Evolutionary conservation across 352 stramenopile genomes (phyloP).

Genomic region (Pythium diclinum): DNA sequence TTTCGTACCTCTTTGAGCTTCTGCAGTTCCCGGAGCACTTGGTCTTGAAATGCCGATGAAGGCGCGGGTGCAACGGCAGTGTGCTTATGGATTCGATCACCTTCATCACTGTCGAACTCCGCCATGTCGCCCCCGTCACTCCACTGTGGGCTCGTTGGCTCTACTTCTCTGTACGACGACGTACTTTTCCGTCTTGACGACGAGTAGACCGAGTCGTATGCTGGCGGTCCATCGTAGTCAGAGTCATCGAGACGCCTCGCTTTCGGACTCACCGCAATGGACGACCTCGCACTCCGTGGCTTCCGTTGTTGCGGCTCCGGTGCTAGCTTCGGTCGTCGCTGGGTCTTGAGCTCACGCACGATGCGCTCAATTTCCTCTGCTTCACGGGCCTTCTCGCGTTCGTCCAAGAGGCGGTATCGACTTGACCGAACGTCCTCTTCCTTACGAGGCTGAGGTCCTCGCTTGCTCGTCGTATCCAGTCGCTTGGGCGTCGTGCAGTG

Average conservation of each 20-base stretch:
- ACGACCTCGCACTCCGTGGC: not conserved
- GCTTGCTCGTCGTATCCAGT: not conserved
- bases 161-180: not conserved
- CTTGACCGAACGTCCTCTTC: constrained; percentile 21
- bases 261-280: constrained; percentile 1
- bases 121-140: constrained; percentile 3
- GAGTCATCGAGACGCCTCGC: not conserved
- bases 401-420: constrained; percentile 44
- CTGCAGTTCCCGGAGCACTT: constrained; percentile 48
- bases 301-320: not conserved
- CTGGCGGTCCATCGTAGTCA: constrained; percentile 1
- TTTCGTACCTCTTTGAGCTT: constrained; percentile 42
- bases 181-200: not conserved
- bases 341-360: constrained; percentile 36
- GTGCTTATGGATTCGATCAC: too few relatives aligned
- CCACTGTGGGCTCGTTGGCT: constrained; percentile 12
- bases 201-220: constrained; percentile 8
- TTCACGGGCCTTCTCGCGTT: constrained; percentile 36
- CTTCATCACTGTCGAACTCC: not conserved
- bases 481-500: constrained; percentile 22
- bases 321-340: constrained; percentile 16
- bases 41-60: constrained; percentile 33
- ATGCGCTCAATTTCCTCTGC: constrained; percentile 42
- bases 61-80: not conserved
- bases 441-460: not conserved